Evolutionary conservation across 2,329 filamentous ascomycete species (phyloP).

Genomic region (Dactylellina drechsleri): DNA sequence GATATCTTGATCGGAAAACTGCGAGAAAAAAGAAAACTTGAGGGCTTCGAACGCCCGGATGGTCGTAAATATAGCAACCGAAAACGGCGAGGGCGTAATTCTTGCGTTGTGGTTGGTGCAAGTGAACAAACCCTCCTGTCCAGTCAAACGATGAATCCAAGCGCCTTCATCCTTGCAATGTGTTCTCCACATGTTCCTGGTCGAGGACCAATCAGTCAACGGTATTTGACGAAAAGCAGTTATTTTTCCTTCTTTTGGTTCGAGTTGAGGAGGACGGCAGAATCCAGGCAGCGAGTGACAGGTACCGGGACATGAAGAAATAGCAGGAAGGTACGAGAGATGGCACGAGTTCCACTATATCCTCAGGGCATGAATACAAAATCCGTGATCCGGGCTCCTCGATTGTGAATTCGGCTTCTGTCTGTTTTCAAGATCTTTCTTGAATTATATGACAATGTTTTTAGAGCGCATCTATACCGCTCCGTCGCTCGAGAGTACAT

Average conservation of each 20-base stretch:
- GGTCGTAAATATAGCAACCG: constrained; percentile 53
- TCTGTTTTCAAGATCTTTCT: no score
- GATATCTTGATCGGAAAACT: constrained; percentile 48
- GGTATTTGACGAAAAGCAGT: constrained; percentile 34
- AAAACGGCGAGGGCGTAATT: constrained; percentile 54
- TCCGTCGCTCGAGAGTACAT: no score
- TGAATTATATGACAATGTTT: neutral
- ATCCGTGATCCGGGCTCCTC: no score
- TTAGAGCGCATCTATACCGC: no score
- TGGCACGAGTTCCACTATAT: neutral
- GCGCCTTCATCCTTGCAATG: constrained; percentile 41
- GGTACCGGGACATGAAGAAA: constrained; percentile 23
- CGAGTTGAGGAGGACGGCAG: constrained; percentile 41
- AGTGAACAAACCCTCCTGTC: constrained; percentile 20
- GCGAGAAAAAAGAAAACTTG: constrained; percentile 39
- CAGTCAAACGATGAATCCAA: constrained; percentile 44
- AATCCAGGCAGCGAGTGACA: constrained; percentile 32
- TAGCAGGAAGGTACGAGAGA: constrained; percentile 23
- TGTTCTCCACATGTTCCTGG: constrained; percentile 43
- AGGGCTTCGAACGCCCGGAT: constrained; percentile 8
- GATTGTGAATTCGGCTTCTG: no score
- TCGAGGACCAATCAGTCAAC: constrained; percentile 40
- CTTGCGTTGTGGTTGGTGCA: constrained; percentile 55
- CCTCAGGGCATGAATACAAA: no score
- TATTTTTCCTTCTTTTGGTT: constrained; percentile 25